Conservation (phyloP, 2,329 filamentous ascomycete genomes). For the Talaromyces sp. region DNA sequence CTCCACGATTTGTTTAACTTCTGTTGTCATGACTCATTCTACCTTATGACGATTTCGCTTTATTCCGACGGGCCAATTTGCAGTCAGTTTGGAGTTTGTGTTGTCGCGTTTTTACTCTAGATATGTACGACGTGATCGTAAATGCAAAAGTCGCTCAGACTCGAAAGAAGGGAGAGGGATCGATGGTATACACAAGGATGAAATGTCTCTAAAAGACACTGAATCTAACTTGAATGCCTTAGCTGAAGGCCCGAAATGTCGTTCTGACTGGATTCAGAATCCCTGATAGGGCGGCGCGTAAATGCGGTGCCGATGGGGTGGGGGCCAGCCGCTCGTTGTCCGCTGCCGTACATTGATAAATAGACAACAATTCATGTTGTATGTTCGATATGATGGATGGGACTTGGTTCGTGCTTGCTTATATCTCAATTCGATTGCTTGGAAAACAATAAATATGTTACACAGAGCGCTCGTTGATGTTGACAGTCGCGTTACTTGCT, state of each 20-base stretch:
- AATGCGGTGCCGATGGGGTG: neutral
- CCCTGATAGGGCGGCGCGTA: neutral
- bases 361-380: neutral
- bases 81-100: neutral
- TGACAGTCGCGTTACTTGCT: neutral
- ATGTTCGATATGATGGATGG: neutral
- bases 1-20: neutral
- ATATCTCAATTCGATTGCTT: no score
- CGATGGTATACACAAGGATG: neutral
- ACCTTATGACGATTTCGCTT: neutral
- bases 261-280: neutral
- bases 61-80: neutral
- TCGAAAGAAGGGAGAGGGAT: neutral
- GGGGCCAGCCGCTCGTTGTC: neutral
- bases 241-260: neutral
- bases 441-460: neutral
- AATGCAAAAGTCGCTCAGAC: neutral
- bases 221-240: neutral
- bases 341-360: neutral
- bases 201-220: neutral
- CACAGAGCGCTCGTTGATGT: neutral
- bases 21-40: neutral
- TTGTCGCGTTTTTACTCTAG: neutral
- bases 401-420: no score
- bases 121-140: neutral